phyloP scores from a whole-genome alignment of 768 basidiomycete genomes.

The Favolaschia claudopus region DNA sequence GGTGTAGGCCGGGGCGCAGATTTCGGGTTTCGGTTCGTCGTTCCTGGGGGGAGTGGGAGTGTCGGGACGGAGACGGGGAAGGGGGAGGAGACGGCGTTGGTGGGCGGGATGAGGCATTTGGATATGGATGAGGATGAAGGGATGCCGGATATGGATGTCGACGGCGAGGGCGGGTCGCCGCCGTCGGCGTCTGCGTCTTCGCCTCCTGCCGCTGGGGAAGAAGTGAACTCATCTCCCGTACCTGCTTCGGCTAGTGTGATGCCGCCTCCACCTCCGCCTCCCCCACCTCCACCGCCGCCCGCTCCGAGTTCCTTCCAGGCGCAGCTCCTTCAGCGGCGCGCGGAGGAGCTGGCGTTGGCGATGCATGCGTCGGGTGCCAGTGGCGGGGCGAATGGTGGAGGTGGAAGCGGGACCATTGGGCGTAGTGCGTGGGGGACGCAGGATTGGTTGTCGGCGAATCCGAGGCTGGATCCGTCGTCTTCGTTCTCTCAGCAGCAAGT shows the following conservation, averaged over 20 bases:
- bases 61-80: neutral
- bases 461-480: conserved; percentile 65
- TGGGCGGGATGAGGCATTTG: conserved; percentile 25
- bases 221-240: neutral
- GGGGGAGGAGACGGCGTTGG: conserved; percentile 25
- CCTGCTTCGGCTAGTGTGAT: neutral
- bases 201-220: too few relatives aligned
- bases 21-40: conserved; percentile 6
- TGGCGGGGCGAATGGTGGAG: too few relatives aligned
- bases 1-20: neutral
- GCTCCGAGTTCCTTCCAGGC: conserved; percentile 14
- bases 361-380: too few relatives aligned
- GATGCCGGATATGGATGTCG: too few relatives aligned
- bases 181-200: too few relatives aligned
- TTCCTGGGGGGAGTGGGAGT: too few relatives aligned
- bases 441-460: conserved; percentile 87
- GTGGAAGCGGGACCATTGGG: conserved; percentile 66
- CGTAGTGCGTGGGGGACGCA: conserved; percentile 86
- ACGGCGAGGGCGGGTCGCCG: too few relatives aligned
- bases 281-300: conserved; percentile 1
- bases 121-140: conserved; percentile 19
- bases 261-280: neutral
- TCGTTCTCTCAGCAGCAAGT: conserved; percentile 38
- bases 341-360: conserved; percentile 20
- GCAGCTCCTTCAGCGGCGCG: conserved; percentile 19